These are phyloP conservation scores for Candida albicans DNA, from an alignment of 1,139 yeast species.

Conservation along the genomic window DNA sequence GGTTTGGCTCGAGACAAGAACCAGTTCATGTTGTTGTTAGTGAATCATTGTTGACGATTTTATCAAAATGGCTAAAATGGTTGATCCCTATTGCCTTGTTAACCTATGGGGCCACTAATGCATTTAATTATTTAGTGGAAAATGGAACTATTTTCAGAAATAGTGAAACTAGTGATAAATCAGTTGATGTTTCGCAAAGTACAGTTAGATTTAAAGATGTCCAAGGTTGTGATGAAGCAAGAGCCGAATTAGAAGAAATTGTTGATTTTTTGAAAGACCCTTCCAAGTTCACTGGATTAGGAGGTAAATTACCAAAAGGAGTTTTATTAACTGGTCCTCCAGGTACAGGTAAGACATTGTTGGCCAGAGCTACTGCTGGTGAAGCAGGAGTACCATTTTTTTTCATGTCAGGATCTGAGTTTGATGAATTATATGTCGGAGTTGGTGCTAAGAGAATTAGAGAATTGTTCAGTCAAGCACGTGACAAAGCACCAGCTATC, in stretches of 20 bases:
- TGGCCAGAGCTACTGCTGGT: constrained; percentile 98
- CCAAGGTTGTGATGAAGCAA: constrained; percentile 97
- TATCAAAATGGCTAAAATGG: constrained; percentile 91
- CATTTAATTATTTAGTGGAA: constrained; percentile 77
- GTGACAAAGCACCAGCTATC: constrained; percentile 95
- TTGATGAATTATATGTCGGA: constrained; percentile 96
- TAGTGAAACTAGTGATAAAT: constrained; percentile 69
- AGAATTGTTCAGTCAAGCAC: constrained; percentile 88
- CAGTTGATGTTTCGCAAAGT: constrained; percentile 82
- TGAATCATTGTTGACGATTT: constrained; percentile 73
- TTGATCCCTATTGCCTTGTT: constrained; percentile 73
- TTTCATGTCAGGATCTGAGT: constrained; percentile 98
- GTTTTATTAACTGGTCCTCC: constrained; percentile 97
- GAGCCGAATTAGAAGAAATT: constrained; percentile 94
- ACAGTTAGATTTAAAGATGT: constrained; percentile 91
- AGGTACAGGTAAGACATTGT: constrained; percentile 97
- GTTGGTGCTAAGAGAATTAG: constrained; percentile 98
- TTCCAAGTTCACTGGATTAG: constrained; percentile 90
- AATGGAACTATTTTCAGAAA: constrained; percentile 82
- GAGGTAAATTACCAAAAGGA: constrained; percentile 97
- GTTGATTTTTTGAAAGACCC: constrained; percentile 97
- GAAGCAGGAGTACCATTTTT: constrained; percentile 99
- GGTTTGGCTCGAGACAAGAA: constrained; percentile 55
- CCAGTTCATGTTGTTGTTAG: constrained; percentile 92
- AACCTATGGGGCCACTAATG: constrained; percentile 73